phyloP scores from a whole-genome alignment of 208 protist species.

The Crithidia expoeki region DNA sequence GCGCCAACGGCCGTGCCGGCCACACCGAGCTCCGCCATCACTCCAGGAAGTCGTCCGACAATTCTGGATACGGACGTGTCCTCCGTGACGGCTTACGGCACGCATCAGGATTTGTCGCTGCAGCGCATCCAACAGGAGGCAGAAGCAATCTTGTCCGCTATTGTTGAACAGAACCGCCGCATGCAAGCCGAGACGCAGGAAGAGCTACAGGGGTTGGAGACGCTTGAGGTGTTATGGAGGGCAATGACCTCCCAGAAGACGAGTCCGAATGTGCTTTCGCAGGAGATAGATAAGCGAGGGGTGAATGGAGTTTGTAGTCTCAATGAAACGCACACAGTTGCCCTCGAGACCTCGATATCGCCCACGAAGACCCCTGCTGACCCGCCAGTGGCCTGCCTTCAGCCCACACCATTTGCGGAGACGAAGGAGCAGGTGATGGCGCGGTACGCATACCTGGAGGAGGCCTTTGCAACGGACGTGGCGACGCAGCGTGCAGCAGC shows the following conservation, averaged over 20 bases:
- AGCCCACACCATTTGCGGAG: slow-evolving; percentile 14
- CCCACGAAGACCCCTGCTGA: neutral
- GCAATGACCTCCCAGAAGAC: slow-evolving; percentile 23
- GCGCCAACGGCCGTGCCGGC: neutral
- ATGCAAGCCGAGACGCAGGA: slow-evolving; percentile 45
- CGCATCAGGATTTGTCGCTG: slow-evolving; percentile 62
- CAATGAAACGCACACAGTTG: too few relatives aligned
- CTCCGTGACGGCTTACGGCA: slow-evolving; percentile 56
- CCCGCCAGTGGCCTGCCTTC: neutral
- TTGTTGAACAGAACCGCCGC: slow-evolving; percentile 44
- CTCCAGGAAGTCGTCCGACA: slow-evolving; percentile 25
- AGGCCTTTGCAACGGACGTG: slow-evolving; percentile 33
- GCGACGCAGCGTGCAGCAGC: slow-evolving; percentile 14
- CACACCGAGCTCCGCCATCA: neutral
- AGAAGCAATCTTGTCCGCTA: slow-evolving; percentile 35
- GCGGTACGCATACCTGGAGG: slow-evolving; percentile 18
- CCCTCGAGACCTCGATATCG: too few relatives aligned
- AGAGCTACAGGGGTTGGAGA: slow-evolving; percentile 39
- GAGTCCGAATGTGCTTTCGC: neutral
- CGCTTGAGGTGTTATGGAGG: slow-evolving; percentile 34
- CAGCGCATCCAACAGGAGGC: slow-evolving; percentile 54
- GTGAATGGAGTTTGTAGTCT: too few relatives aligned
- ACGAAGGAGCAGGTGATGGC: slow-evolving; percentile 30
- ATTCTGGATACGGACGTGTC: slow-evolving; percentile 59
- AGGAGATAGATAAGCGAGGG: neutral